Evolutionary conservation across 2,329 filamentous ascomycete species (phyloP), one percentile per base, ranked within the genome.

Genomic region (Aplosporella prunicola): DNA sequence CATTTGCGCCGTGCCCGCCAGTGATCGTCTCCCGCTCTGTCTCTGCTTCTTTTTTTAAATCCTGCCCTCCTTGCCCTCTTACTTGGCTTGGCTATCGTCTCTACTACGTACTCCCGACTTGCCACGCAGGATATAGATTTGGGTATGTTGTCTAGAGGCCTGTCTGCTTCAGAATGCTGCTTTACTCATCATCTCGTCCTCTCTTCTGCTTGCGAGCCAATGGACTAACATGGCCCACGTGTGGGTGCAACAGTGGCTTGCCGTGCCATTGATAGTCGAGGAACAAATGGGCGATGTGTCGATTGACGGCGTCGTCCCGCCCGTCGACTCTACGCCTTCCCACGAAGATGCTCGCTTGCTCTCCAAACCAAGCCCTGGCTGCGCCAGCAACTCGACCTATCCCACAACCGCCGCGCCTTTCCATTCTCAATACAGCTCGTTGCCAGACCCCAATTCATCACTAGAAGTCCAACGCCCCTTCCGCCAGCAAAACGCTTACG

Each of bases 211-310:
- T 27, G 9, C 26, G 34, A 28, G 49, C 56, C 48, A 42, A 60
- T 61, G 54, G 51, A 47, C 59, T 62, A 51, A 62, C 49, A 62
- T 62, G 57, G 47, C 57, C 44, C 58, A 57, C 45, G 45, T 61
- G 48, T 62, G 58, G 59, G 47, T 62, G 42, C 59, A 62, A 43
- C 59, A 62, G 56, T 63, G 60, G 60, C 47, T 63, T 41, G 52
- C 58, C 41, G 50, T 63, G 51, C 59, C 60, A 32, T 41, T 62
- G 43, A 44, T 60, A 45, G 50, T 54, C 44, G 56, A 61, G 41
- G 51, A 54, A 44, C 53, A 51, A 43, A 63, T 63, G 60, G 60
- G 59, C 38, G 60, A 63, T 46, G 20, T 58, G 49, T 53, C 58
- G 37, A 43, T 48, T 40, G 51, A 51, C 28, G 43, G 51, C 23